Conservation (phyloP, 352 stramenopile species). For the Thraustochytrium sp. region DNA sequence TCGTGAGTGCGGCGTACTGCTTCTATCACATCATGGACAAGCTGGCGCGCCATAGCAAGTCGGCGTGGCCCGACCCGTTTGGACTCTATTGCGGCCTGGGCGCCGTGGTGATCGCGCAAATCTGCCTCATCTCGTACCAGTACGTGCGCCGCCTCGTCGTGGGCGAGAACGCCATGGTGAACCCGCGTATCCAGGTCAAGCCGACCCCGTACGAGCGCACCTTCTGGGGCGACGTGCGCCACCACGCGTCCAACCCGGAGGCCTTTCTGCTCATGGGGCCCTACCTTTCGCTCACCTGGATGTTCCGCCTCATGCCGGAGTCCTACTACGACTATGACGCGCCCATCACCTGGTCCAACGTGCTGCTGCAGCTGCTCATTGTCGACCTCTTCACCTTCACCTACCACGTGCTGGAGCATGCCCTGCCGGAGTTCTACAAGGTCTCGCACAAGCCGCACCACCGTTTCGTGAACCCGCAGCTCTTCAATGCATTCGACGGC, state of each 20-base stretch:
- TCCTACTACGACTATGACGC: slow-evolving; percentile 67
- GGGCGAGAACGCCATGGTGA: slow-evolving; percentile 52
- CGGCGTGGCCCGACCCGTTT: slow-evolving; percentile 52
- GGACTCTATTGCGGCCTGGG: slow-evolving; percentile 62
- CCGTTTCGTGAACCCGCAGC: slow-evolving; percentile 66
- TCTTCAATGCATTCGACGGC: slow-evolving; percentile 76
- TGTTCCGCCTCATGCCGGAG: slow-evolving; percentile 62
- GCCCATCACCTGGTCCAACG: slow-evolving; percentile 58
- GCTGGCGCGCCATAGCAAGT: background rate
- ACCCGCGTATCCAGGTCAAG: slow-evolving; percentile 52
- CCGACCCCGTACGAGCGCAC: slow-evolving; percentile 53
- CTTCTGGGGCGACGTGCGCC: slow-evolving; percentile 58
- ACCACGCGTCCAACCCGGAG: slow-evolving; percentile 64
- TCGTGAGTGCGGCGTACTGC: slow-evolving; percentile 22
- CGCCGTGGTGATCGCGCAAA: slow-evolving; percentile 62
- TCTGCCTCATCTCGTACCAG: slow-evolving; percentile 61
- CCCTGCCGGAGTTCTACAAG: slow-evolving; percentile 60
- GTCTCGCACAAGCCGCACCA: slow-evolving; percentile 75
- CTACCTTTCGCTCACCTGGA: slow-evolving; percentile 67
- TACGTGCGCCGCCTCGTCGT: slow-evolving; percentile 43
- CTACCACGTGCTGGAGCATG: slow-evolving; percentile 66
- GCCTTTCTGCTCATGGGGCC: slow-evolving; percentile 63
- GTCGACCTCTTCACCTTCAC: slow-evolving; percentile 66
- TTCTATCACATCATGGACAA: background rate
- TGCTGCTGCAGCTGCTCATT: slow-evolving; percentile 58